A percentile compares a stretch with the other conserved stretches of the same genome.
Conservation (phyloP, 495 filamentous ascomycete genomes). For the Neurospora cerealis region DNA sequence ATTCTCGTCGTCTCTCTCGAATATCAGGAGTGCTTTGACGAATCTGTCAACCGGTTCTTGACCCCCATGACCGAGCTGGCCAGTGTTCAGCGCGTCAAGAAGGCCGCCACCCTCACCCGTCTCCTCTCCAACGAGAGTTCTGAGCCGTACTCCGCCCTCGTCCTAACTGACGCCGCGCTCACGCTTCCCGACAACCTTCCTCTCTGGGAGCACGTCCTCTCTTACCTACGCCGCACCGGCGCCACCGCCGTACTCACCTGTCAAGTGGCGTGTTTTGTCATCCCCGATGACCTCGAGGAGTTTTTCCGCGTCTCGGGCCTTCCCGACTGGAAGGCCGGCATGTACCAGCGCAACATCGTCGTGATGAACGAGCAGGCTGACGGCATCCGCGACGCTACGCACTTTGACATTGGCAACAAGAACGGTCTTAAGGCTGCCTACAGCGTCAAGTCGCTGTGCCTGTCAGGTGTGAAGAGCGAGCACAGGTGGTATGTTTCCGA, state of each 20-base stretch:
- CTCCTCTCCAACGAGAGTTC: background rate
- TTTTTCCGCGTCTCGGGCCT: background rate
- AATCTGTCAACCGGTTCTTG: background rate
- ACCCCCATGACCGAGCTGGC: background rate
- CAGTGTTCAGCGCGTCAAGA: background rate
- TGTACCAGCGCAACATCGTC: background rate
- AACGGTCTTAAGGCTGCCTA: background rate
- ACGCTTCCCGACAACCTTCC: background rate
- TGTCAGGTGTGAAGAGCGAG: background rate
- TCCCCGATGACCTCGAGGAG: background rate
- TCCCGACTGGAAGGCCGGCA: background rate
- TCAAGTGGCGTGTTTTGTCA: background rate
- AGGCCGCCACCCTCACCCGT: background rate
- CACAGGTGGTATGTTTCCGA: background rate
- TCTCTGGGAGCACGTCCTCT: background rate
- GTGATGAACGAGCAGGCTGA: background rate
- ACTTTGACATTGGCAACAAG: background rate
- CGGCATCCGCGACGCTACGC: background rate
- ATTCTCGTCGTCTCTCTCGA: background rate
- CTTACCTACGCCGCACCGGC: background rate
- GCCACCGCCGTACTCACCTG: background rate
- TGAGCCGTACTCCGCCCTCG: background rate
- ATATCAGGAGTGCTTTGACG: background rate
- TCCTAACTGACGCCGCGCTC: background rate
- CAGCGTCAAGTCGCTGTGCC: background rate